A percentile compares a stretch with the other conserved stretches of the same genome.
phyloP scores from a whole-genome alignment of 805 yeast species.

The Scheffersomyces amazonensis region DNA sequence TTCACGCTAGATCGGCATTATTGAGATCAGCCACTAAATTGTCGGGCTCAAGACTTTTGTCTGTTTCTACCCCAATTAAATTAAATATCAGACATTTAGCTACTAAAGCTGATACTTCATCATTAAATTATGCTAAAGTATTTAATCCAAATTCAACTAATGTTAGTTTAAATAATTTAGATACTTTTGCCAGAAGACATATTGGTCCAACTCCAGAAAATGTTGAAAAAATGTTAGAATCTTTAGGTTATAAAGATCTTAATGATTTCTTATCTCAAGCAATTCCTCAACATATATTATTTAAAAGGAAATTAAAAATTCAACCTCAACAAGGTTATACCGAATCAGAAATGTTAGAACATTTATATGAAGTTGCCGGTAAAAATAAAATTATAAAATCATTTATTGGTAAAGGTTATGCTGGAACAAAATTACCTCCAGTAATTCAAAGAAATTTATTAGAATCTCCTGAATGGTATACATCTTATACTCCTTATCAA shows the following conservation, averaged over 20 bases:
- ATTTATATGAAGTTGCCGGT: slow-evolving; percentile 64
- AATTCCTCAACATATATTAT: slow-evolving; percentile 73
- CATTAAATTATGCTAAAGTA: slow-evolving; percentile 47
- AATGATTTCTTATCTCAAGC: slow-evolving; percentile 69
- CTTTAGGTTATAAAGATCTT: slow-evolving; percentile 64
- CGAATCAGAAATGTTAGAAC: slow-evolving; percentile 75
- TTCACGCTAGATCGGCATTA: background rate
- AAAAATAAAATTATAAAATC: slow-evolving; percentile 73
- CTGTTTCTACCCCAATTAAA: background rate
- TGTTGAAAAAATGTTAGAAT: slow-evolving; percentile 61
- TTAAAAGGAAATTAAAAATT: slow-evolving; percentile 63
- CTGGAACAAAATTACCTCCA: slow-evolving; percentile 85
- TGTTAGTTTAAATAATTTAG: slow-evolving; percentile 44
- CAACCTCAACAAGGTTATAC: slow-evolving; percentile 72
- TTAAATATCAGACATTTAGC: slow-evolving; percentile 6
- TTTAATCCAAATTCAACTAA: slow-evolving; percentile 37
- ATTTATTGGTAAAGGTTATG: slow-evolving; percentile 92
- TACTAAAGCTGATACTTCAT: slow-evolving; percentile 41
- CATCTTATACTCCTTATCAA: slow-evolving; percentile 97
- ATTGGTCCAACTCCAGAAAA: slow-evolving; percentile 74
- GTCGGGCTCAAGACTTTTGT: background rate
- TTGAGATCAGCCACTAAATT: background rate
- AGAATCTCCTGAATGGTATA: slow-evolving; percentile 98
- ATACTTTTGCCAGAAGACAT: slow-evolving; percentile 88
- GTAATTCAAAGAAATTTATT: slow-evolving; percentile 89